A percentile compares a stretch with the other conserved stretches of the same genome.
Conservation (phyloP, 2,329 filamentous ascomycete genomes). For the Monosporascus ibericus region DNA sequence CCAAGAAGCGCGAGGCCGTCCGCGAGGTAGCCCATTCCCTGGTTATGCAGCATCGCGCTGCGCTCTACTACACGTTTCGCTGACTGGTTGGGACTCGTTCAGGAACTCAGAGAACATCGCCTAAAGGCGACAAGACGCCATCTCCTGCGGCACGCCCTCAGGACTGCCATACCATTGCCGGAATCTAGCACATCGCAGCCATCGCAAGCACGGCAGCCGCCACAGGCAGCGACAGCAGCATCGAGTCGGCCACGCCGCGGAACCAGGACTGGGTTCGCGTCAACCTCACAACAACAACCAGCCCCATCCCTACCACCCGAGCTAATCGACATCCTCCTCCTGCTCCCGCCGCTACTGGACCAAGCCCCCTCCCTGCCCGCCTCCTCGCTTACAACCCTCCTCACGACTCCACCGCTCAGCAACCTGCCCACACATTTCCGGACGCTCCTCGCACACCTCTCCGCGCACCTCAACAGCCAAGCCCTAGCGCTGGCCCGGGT, state of each 20-base stretch:
- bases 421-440: slow-evolving; percentile 43
- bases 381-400: slow-evolving; percentile 35
- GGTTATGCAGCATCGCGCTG: background rate
- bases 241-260: slow-evolving; percentile 3
- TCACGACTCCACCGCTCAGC: slow-evolving; percentile 44
- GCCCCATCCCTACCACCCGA: slow-evolving; percentile 32
- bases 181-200: slow-evolving; percentile 15
- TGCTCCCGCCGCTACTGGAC: slow-evolving; percentile 45
- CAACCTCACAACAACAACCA: slow-evolving; percentile 8
- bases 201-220: slow-evolving; percentile 12
- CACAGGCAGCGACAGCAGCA: slow-evolving; percentile 8
- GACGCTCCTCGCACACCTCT: slow-evolving; percentile 39
- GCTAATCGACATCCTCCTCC: slow-evolving; percentile 47
- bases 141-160: slow-evolving; percentile 45
- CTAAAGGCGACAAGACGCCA: slow-evolving; percentile 42
- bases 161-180: slow-evolving; percentile 30
- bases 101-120: slow-evolving; percentile 47
- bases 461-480: slow-evolving; percentile 41
- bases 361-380: slow-evolving; percentile 29
- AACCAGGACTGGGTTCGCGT: slow-evolving; percentile 16
- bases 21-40: slow-evolving; percentile 36
- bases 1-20: slow-evolving; percentile 43
- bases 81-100: background rate
- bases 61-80: background rate
- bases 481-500: slow-evolving; percentile 44